Base-by-base conservation (phyloP, 495 filamentous ascomycete genomes). In the Jackrogersella minutella region DNA sequence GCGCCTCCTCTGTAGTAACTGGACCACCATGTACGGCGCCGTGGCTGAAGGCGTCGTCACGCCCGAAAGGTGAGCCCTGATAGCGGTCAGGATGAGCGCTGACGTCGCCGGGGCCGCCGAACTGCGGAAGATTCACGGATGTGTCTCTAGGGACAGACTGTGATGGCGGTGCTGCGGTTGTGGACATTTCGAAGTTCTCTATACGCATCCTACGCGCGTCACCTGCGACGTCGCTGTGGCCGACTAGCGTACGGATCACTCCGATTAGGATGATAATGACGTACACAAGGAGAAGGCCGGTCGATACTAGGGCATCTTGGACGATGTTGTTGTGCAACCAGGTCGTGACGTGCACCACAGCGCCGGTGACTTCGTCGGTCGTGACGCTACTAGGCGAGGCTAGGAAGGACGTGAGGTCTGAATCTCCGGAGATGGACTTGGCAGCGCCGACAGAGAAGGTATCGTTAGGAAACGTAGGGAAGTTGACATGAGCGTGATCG, bases 371-470 rank as follows among this genome's bases (percentile, higher is more conserved):
- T 68, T 92, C 89, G 78, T 96, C 88, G 13, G 88, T 85, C 1
- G 93, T 88, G 30, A 83, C 80, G 62, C 80, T 81, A 22, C 86
- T 84, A 0, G 93, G 88, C 26, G 88, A 80, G 21, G 92, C 82
- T 34, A 97, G 86, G 79, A 99, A 95, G 19, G 84, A 87, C 22
- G 88, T 86, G 0, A 87, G 81, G 33, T 81, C 77, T 30, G 79
- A 75, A 44, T 85, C 80, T 47, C 85, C 81, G 30, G 79, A 71
- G 66, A 93, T 80, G 67, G 86, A 88, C 34, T 84, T 79, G 13
- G 84, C 75, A 33, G 93, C 91, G 24, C 93, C 94, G 34, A 87
- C 79, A 49, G 91, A 93, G 82, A 99, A 97, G 24, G 90, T 90
- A 69, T 97, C 83, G 71, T 91, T 87, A 22, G 85, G 83, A 28